A percentile compares a stretch with the other conserved stretches of the same genome.
phyloP scores from a whole-genome alignment of 2,329 filamentous ascomycete species.

The Colletotrichum graminicola region DNA sequence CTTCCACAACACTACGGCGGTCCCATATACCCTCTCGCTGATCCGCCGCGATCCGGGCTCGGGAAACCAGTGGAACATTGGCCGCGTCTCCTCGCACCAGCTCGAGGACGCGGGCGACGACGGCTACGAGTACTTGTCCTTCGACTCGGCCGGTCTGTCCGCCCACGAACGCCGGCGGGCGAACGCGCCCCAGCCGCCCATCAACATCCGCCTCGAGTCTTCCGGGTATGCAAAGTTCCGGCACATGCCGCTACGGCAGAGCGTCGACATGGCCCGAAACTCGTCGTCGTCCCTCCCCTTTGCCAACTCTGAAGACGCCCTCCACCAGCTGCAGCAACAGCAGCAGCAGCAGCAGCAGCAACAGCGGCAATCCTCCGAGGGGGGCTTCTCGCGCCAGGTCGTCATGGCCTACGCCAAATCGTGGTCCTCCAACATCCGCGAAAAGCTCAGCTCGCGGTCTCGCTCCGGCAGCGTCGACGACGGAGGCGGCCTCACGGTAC shows the following conservation, averaged over 20 bases:
- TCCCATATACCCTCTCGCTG: conserved; percentile 69
- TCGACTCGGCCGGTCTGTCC: conserved; percentile 41
- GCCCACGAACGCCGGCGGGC: conserved; percentile 43
- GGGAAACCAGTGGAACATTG: conserved; percentile 81
- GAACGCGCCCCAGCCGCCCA: conserved; percentile 53
- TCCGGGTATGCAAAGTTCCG: conserved; percentile 71
- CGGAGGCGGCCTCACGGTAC: neutral
- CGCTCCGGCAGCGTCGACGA: conserved; percentile 44
- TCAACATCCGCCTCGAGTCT: conserved; percentile 66
- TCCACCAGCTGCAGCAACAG: conserved; percentile 30
- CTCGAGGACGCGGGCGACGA: conserved; percentile 54
- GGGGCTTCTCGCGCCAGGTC: conserved; percentile 66
- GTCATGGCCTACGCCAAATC: conserved; percentile 68
- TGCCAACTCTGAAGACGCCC: conserved; percentile 37
- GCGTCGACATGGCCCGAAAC: conserved; percentile 48
- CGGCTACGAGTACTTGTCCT: conserved; percentile 47
- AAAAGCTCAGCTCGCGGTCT: conserved; percentile 56
- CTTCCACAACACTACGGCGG: conserved; percentile 50
- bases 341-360: conserved; percentile 36
- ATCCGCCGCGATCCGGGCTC: conserved; percentile 80
- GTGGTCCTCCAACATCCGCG: conserved; percentile 60
- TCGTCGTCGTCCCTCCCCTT: conserved; percentile 28
- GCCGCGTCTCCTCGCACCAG: conserved; percentile 70
- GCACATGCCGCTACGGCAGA: conserved; percentile 57
- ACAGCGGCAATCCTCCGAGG: conserved; percentile 26